A percentile compares a stretch with the other conserved stretches of the same genome.
Evolutionary conservation across 495 filamentous ascomycete genomes (phyloP).

Genomic region (Xylaria intraflava): DNA sequence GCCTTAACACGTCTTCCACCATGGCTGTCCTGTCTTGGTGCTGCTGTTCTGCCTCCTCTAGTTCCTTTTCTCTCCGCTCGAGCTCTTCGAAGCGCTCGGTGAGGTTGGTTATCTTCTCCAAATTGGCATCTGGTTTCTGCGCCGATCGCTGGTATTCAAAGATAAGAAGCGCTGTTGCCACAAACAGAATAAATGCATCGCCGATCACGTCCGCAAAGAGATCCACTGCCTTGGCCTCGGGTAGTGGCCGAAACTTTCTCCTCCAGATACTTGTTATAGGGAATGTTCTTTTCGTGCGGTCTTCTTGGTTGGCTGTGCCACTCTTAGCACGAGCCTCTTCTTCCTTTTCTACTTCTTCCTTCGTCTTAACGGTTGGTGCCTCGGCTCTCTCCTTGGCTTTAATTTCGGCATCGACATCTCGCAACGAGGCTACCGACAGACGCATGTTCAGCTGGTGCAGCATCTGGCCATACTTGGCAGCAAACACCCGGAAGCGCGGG

Average conservation of each 20-base stretch:
- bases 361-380: conserved; percentile 72
- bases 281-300: conserved; percentile 25
- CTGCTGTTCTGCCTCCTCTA: conserved; percentile 56
- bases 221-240: conserved; percentile 91
- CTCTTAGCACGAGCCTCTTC: conserved; percentile 44
- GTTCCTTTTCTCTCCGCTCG: conserved; percentile 52
- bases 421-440: conserved; percentile 73
- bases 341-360: conserved; percentile 61
- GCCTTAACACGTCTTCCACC: conserved; percentile 62
- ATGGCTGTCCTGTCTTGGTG: conserved; percentile 52
- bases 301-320: conserved; percentile 32
- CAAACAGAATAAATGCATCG: conserved; percentile 79
- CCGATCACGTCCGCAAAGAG: conserved; percentile 91
- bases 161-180: conserved; percentile 71
- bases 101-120: conserved; percentile 64
- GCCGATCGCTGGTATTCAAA: conserved; percentile 73
- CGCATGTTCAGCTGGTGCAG: conserved; percentile 95
- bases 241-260: conserved; percentile 61
- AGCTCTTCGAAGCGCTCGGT: conserved; percentile 55
- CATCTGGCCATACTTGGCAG: conserved; percentile 58
- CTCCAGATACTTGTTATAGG: conserved; percentile 42
- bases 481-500: conserved; percentile 77
- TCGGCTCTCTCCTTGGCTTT: conserved; percentile 59
- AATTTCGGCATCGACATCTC: conserved; percentile 61
- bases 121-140: conserved; percentile 64